phyloP scores from a whole-genome alignment of 139 green algal species.

The Coelastrella sp. region DNA sequence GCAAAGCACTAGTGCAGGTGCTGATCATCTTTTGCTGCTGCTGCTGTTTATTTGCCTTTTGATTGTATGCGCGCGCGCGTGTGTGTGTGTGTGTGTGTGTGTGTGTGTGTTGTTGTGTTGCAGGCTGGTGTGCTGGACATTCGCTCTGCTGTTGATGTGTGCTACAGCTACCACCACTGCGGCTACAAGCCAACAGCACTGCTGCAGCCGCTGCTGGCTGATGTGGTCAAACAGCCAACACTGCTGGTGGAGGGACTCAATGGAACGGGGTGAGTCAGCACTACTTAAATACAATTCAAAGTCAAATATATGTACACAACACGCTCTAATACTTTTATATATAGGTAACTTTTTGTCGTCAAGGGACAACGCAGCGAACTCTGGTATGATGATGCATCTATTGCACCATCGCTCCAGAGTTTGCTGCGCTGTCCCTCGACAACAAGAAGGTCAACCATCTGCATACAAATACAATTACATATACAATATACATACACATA shows the following conservation, averaged over 20 bases:
- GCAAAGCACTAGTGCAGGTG: too few species aligned
- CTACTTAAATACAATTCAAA: background rate
- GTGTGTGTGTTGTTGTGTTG: background rate
- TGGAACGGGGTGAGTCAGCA: background rate
- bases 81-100: background rate
- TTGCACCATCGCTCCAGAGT: too few species aligned
- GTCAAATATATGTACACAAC: background rate
- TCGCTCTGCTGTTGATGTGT: background rate
- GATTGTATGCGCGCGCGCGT: background rate
- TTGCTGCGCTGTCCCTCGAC: too few species aligned
- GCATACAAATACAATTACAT: too few species aligned
- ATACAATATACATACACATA: too few species aligned
- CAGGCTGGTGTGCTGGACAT: background rate
- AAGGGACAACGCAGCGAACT: too few species aligned
- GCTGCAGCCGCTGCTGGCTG: slow-evolving; percentile 26
- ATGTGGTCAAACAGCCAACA: background rate
- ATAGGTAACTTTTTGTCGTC: too few species aligned
- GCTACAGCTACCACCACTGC: slow-evolving; percentile 22
- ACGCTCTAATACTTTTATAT: too few species aligned
- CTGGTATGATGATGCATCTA: too few species aligned
- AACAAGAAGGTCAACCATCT: too few species aligned
- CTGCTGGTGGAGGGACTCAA: background rate
- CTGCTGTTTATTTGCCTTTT: background rate
- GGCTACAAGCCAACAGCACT: background rate
- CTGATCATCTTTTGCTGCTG: too few species aligned